Evolutionary conservation across 2,329 filamentous ascomycete species (phyloP), one percentile per base, ranked within the genome.

Genomic region (Lecanoromycetidae sp.): DNA sequence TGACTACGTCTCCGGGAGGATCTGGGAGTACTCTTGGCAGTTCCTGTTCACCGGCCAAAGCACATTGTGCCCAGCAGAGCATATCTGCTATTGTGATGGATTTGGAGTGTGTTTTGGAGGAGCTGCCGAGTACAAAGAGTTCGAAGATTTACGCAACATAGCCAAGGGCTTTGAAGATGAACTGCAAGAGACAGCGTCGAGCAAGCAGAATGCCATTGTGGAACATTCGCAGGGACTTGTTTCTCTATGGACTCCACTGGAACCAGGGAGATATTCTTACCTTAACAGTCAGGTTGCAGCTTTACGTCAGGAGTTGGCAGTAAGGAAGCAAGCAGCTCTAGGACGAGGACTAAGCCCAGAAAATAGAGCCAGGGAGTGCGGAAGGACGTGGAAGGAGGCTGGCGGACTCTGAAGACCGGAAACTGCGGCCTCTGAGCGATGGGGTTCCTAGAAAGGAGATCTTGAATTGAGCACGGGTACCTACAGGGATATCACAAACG

Each of bases 1-100:
- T 6, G 76, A 80, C 56, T 68, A 69, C 20, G 60, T 72, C 17
- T 77, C 71, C n/a, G 79, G 78, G 1, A 66, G 78, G 17, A 70
- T 81, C 2, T 71, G 80, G 58, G 79, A 82, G 57, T 82, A 79
- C 54, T 62, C 77, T 12, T 83, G 79, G 79, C 79, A 82, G 58
- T 69, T 76, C 60, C 66, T 71, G 59, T 75, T 67, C 44, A 44
- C 22, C 56, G 61, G 63, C 23, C 60, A 60, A 55, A 57, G 61
- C 3, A 57, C 67, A 10, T 61, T 66, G 35, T 74, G 71, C 48
- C 66, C 68, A 3, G 61, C 61, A 25, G 72, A 77, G 61, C 67
- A 73, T 47, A 60, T 72, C 0, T 82, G 79, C 61, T 77, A 78
- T 51, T 82, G 79, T 57, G 77, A 81, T 50, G 76, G 75, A 5